Conservation (phyloP, 306 rosid species). For the Fragaria vesca region DNA sequence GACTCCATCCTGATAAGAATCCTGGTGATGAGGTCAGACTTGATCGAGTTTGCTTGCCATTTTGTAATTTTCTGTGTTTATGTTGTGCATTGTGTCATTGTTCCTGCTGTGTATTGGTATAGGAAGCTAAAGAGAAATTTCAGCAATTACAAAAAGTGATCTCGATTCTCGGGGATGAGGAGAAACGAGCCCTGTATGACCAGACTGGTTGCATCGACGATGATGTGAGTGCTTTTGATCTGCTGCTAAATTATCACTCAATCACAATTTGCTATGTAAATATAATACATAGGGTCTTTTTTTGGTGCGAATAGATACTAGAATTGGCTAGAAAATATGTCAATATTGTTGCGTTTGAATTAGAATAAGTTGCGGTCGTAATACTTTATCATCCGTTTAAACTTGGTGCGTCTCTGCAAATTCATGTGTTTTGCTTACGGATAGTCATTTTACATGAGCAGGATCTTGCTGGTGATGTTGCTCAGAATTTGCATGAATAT, state of each 20-base stretch:
- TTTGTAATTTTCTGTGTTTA: neutral
- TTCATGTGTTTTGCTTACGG: neutral
- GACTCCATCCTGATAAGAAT: constrained; percentile 95
- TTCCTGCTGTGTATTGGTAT: constrained; percentile 7
- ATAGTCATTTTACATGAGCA: constrained; percentile 35
- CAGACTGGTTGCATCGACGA: constrained; percentile 84
- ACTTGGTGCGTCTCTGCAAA: neutral
- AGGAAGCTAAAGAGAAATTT: constrained; percentile 91
- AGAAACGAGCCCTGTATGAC: constrained; percentile 81
- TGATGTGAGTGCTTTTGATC: constrained; percentile 51
- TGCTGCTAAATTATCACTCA: neutral
- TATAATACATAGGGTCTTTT: no score
- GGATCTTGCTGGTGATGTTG: constrained; percentile 84
- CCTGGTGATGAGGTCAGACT: constrained; percentile 69
- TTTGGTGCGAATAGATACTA: neutral
- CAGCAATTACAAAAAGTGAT: constrained; percentile 90
- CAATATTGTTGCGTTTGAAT: no score
- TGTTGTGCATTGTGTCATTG: constrained; percentile 11
- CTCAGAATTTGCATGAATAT: constrained; percentile 53
- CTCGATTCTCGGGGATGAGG: constrained; percentile 89
- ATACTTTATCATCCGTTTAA: neutral
- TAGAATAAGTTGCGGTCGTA: neutral
- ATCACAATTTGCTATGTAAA: no score
- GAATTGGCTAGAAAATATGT: neutral
- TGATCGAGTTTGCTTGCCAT: neutral